Conservation (phyloP, 305 asterid species). For the Fraxinus platypoda region DNA sequence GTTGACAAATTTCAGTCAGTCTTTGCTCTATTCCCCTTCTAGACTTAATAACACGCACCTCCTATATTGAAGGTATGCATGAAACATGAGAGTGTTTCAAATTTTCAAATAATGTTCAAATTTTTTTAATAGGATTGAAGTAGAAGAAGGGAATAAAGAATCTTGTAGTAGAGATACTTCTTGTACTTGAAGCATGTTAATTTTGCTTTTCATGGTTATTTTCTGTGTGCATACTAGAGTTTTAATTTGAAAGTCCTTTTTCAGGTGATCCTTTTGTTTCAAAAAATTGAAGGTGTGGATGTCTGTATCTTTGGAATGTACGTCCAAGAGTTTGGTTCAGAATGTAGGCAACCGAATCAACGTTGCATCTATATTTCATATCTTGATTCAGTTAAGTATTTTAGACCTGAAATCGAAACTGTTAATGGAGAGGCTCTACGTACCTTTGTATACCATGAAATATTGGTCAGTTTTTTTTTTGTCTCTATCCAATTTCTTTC, state of each 20-base stretch:
- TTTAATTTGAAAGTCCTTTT: conserved; percentile 24
- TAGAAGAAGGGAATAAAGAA: background rate
- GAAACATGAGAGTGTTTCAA: background rate
- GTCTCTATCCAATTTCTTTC: background rate
- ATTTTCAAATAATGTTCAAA: background rate
- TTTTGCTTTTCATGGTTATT: background rate
- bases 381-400: conserved; percentile 75
- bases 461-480: conserved; percentile 44
- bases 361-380: conserved; percentile 71
- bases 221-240: background rate
- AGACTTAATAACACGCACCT: background rate
- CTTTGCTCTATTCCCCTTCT: background rate
- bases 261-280: conserved; percentile 72
- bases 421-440: conserved; percentile 65
- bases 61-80: background rate
- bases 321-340: conserved; percentile 80
- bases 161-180: background rate
- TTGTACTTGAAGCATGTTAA: background rate
- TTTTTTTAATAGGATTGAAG: background rate
- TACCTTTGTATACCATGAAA: conserved; percentile 72
- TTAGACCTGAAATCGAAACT: conserved; percentile 60
- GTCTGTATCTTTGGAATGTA: conserved; percentile 71
- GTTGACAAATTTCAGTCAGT: background rate
- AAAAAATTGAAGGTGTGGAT: conserved; percentile 69
- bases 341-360: conserved; percentile 66